These are phyloP conservation scores for Fomitopsis serialis DNA, from an alignment of 768 basidiomycete species.

Conservation along the genomic window DNA sequence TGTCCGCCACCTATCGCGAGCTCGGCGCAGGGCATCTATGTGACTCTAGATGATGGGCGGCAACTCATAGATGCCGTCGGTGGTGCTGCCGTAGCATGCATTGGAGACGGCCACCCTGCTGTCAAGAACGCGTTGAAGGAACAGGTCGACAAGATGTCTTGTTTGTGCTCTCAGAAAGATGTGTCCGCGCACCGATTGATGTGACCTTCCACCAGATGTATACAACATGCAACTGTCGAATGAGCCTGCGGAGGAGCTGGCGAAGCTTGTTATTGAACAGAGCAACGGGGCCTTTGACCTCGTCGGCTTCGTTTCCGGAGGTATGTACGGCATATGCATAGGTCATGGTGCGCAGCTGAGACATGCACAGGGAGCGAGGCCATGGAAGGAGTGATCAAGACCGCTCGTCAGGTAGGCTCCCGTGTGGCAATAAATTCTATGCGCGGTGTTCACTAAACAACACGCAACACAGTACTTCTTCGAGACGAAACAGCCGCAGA, in stretches of 20 bases:
- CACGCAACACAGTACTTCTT: slow-evolving; percentile 50
- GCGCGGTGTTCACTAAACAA: not conserved
- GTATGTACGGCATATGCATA: slow-evolving; percentile 29
- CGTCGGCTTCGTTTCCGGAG: slow-evolving; percentile 72
- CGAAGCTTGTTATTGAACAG: slow-evolving; percentile 54
- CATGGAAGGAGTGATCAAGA: slow-evolving; percentile 83
- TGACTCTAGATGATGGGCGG: slow-evolving; percentile 65
- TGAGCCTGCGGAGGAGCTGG: slow-evolving; percentile 76
- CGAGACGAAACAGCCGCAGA: slow-evolving; percentile 63
- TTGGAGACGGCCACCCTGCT: slow-evolving; percentile 70
- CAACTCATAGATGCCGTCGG: slow-evolving; percentile 76
- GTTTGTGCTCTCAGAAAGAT: slow-evolving; percentile 39
- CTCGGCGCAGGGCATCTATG: slow-evolving; percentile 61
- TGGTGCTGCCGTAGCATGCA: slow-evolving; percentile 78
- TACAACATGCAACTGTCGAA: slow-evolving; percentile 85
- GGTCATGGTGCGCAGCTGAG: not conserved
- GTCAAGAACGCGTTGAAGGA: slow-evolving; percentile 73
- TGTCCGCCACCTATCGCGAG: slow-evolving; percentile 70
- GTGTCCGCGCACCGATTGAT: not conserved
- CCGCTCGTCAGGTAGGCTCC: slow-evolving; percentile 61
- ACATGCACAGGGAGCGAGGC: slow-evolving; percentile 68
- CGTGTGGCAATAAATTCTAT: not conserved
- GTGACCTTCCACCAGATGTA: slow-evolving; percentile 46
- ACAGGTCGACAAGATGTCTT: slow-evolving; percentile 72
- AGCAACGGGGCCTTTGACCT: slow-evolving; percentile 72